Conservation (phyloP, 2,329 filamentous ascomycete species). For the Trichoderma semiorbis region DNA sequence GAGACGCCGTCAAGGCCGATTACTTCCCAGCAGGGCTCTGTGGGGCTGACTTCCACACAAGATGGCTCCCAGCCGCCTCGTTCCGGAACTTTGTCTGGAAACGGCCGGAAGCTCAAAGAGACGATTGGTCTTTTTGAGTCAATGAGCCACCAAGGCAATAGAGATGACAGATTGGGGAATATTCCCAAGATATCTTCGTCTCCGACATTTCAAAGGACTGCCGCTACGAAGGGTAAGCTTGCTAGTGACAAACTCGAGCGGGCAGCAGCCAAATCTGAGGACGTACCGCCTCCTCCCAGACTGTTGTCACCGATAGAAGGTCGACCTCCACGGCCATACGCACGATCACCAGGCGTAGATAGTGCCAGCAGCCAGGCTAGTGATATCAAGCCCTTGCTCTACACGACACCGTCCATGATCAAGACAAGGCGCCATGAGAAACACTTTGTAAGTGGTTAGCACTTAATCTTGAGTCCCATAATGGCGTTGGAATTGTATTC, state of each 20-base stretch:
- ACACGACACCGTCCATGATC: neutral
- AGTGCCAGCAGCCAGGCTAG: neutral
- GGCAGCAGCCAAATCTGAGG: neutral
- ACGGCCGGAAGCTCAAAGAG: constrained; percentile 22
- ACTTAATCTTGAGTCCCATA: neutral
- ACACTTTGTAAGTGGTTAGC: neutral
- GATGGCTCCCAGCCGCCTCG: neutral
- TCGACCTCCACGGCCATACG: neutral
- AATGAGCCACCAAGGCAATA: constrained; percentile 19
- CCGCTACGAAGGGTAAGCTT: neutral
- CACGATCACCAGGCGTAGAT: neutral
- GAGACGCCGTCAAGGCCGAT: neutral
- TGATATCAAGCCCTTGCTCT: neutral
- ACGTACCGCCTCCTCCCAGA: neutral
- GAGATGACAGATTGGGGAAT: neutral
- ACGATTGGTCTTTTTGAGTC: constrained; percentile 32
- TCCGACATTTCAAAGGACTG: neutral
- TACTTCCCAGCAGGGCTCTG: neutral
- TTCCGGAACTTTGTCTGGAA: neutral
- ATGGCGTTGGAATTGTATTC: neutral
- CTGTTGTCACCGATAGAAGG: neutral
- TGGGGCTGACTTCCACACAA: neutral
- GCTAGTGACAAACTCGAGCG: neutral
- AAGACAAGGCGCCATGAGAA: neutral
- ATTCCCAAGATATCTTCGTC: neutral